Conservation (phyloP, 2,329 filamentous ascomycete species). For the Dothideomycetes sp. region DNA sequence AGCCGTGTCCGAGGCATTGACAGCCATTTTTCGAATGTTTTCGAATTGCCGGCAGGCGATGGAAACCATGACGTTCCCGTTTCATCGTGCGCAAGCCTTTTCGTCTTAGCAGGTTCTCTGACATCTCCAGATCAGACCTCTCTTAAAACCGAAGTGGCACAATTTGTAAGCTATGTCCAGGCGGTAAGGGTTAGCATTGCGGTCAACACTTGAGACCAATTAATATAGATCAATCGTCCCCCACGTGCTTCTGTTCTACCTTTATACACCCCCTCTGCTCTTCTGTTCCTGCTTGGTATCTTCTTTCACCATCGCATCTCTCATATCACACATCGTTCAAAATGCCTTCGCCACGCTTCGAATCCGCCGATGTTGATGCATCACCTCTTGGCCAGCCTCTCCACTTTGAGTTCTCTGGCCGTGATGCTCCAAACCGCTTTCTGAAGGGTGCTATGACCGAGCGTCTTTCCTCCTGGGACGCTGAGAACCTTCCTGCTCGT, state of each 20-base stretch:
- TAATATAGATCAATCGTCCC: no score
- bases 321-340: not conserved
- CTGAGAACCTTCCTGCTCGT: conserved; percentile 39
- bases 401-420: conserved; percentile 36
- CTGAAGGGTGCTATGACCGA: conserved; percentile 60
- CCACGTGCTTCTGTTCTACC: no score
- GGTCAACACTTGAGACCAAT: no score
- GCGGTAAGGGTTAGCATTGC: no score
- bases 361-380: conserved; percentile 28
- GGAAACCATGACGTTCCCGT: not conserved
- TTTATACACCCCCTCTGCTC: not conserved
- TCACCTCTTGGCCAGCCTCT: conserved; percentile 32
- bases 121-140: no score
- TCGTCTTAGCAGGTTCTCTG: no score
- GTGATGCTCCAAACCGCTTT: conserved; percentile 52
- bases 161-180: no score
- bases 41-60: not conserved
- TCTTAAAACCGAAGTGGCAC: no score
- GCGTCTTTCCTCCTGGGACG: conserved; percentile 49
- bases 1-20: no score
- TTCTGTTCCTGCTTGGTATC: not conserved
- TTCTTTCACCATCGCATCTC: not conserved
- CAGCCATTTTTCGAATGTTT: not conserved
- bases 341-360: conserved; percentile 21
- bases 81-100: not conserved